Evolutionary conservation across 768 basidiomycete species (phyloP), one percentile per base, ranked within the genome.

Genomic region (Boletus reticulatus): DNA sequence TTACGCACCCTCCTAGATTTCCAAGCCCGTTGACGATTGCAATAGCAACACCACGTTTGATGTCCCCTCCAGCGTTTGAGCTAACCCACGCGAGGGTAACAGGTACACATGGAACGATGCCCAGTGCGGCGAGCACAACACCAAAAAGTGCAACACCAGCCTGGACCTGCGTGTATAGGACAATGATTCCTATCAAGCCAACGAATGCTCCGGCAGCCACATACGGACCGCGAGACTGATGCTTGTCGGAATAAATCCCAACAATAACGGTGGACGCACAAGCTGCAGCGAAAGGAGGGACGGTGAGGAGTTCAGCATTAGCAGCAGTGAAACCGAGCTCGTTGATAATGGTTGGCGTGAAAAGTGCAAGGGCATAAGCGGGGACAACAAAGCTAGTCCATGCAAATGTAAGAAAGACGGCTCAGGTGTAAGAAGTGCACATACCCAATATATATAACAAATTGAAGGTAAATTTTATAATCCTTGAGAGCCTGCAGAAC

Each of bases 11-110:
- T 56, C 83, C 82, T 16, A 84, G 63, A 58, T 83, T 85, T n/a
- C 79, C 83, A 42, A 82, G 52, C 13, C 79, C 80, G 37, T 78
- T 77, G 13, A 83, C 73, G 72, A 82, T 74, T 4, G 79, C 84
- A 29, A 84, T 62, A 0, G 76, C 74, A 9, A 80, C 74, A 43
- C 74, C 80, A 46, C 76, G 75, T 57, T 80, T 79, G 42, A 78
- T 50, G 50, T 82, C 81, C 14, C 84, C 82, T 24, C 84, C 83
- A 3, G 79, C 76, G 41, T 82, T 81, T 5, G 78, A 76, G 8
- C 77, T 76, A 3, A 72, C 75, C 84, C 84, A 85, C 27, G 81
- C 78, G 1, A 85, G 61, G 13, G 56, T 55, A 17, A 82, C 50
- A 10, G 71, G 73, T 37, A 83, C 65, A 8, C 72, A 72, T 0